phyloP scores from a whole-genome alignment of 495 filamentous ascomycete genomes.

The Penicillium maclennaniae region DNA sequence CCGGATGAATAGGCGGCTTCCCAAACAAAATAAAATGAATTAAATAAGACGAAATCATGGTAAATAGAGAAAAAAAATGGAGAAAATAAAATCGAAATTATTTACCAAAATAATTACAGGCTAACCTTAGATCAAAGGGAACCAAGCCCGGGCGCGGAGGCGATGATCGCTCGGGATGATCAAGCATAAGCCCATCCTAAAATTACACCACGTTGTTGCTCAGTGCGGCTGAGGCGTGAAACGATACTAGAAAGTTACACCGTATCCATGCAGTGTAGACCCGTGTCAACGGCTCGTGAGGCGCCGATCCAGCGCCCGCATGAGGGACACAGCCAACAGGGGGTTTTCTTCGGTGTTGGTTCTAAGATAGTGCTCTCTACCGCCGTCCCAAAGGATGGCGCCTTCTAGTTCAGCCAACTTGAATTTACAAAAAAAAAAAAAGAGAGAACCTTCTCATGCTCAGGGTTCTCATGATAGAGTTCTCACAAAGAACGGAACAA shows the following conservation, averaged over 20 bases:
- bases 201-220: slow-evolving; percentile 12
- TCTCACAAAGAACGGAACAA: not conserved
- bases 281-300: slow-evolving; percentile 6
- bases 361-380: not conserved
- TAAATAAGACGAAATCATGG: not conserved
- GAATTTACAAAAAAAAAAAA: no score
- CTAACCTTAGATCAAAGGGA: slow-evolving; percentile 22
- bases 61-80: slow-evolving; percentile 4
- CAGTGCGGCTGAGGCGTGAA: slow-evolving; percentile 26
- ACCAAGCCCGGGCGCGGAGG: slow-evolving; percentile 28
- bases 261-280: slow-evolving; percentile 1
- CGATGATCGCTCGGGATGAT: slow-evolving; percentile 31
- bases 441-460: not conserved
- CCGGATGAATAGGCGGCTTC: slow-evolving; percentile 24
- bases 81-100: slow-evolving; percentile 6
- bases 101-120: slow-evolving; percentile 18
- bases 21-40: slow-evolving; percentile 13
- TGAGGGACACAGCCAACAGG: not conserved
- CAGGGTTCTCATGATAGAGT: not conserved
- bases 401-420: no score
- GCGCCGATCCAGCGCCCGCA: not conserved
- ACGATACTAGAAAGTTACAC: not conserved
- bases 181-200: slow-evolving; percentile 24
- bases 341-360: not conserved
- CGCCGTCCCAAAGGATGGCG: no score